A percentile compares a stretch with the other conserved stretches of the same genome.
These are phyloP conservation scores for Nigrospora oryzae DNA, from an alignment of 2,329 filamentous ascomycete genomes.

Conservation along the genomic window DNA sequence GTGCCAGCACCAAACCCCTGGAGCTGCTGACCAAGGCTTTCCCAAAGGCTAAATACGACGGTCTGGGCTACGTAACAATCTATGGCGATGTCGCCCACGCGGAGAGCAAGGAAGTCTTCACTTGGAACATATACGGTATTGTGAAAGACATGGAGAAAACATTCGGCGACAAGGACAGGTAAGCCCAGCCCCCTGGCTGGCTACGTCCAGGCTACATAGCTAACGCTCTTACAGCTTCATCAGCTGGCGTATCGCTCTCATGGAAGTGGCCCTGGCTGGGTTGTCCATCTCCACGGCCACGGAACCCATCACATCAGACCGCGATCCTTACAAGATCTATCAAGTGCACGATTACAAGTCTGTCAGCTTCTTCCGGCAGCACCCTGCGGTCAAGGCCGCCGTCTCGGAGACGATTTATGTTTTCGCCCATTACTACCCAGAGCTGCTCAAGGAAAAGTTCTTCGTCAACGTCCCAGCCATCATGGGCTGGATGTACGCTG, in stretches of 20 bases:
- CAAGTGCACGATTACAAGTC: conserved; percentile 92
- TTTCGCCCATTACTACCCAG: conserved; percentile 78
- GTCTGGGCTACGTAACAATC: conserved; percentile 73
- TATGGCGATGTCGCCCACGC: conserved; percentile 31
- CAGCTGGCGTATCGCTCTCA: conserved; percentile 80
- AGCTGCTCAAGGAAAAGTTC: conserved; percentile 84
- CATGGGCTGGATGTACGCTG: conserved; percentile 79
- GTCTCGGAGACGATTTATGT: conserved; percentile 74
- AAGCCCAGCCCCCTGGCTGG: conserved; percentile 23
- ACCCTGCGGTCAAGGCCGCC: conserved; percentile 66
- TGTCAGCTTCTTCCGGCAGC: conserved; percentile 78
- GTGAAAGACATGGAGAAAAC: conserved; percentile 74
- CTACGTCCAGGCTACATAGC: not conserved
- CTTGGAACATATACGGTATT: conserved; percentile 89
- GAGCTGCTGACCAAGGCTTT: conserved; percentile 58
- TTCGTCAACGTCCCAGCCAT: conserved; percentile 88
- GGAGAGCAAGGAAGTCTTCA: conserved; percentile 56
- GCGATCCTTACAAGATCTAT: conserved; percentile 82
- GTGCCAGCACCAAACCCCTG: conserved; percentile 65
- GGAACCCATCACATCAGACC: conserved; percentile 60
- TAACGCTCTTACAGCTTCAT: conserved; percentile 56
- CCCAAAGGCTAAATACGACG: conserved; percentile 61
- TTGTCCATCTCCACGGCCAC: conserved; percentile 64
- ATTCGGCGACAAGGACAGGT: conserved; percentile 78
- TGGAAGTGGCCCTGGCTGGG: conserved; percentile 76